These are phyloP conservation scores for Botrytis squamosa DNA, from an alignment of 2,329 filamentous ascomycete species.

Conservation along the genomic window DNA sequence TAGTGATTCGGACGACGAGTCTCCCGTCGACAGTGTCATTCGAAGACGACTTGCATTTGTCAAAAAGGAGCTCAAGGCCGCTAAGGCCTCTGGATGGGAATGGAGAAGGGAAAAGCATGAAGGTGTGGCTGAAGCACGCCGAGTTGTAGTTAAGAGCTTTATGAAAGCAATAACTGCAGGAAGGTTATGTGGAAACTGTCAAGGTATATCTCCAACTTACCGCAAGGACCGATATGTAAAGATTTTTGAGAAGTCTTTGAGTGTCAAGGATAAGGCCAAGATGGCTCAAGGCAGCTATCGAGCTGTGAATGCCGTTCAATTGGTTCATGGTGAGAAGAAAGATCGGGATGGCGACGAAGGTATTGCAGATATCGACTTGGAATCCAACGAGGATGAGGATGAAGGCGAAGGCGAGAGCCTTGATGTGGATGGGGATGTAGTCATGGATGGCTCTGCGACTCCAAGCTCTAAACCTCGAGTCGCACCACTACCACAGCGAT, in stretches of 20 bases:
- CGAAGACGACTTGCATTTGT: constrained; percentile 66
- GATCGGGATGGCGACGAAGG: constrained; percentile 57
- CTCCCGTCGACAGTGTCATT: constrained; percentile 48
- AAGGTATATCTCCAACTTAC: constrained; percentile 75
- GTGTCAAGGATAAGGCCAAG: constrained; percentile 69
- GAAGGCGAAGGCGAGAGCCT: constrained; percentile 48
- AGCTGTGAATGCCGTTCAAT: constrained; percentile 38
- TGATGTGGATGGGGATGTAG: constrained; percentile 56
- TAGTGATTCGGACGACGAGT: constrained; percentile 40
- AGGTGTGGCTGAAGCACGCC: constrained; percentile 73
- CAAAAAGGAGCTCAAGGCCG: constrained; percentile 66
- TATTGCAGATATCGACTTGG: constrained; percentile 62
- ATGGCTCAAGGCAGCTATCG: constrained; percentile 70
- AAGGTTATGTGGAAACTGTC: constrained; percentile 66
- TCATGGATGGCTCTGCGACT: constrained; percentile 48
- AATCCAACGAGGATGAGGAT: constrained; percentile 48
- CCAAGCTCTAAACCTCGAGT: constrained; percentile 43
- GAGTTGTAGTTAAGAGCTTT: constrained; percentile 77
- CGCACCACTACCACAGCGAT: constrained; percentile 58
- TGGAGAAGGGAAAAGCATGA: constrained; percentile 68
- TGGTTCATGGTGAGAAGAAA: constrained; percentile 43
- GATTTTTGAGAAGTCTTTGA: constrained; percentile 83
- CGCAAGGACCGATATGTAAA: constrained; percentile 91
- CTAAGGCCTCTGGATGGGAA: constrained; percentile 43
- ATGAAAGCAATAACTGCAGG: constrained; percentile 68